Conservation (phyloP, 257 asterid species). For the Osmanthus fragrans region DNA sequence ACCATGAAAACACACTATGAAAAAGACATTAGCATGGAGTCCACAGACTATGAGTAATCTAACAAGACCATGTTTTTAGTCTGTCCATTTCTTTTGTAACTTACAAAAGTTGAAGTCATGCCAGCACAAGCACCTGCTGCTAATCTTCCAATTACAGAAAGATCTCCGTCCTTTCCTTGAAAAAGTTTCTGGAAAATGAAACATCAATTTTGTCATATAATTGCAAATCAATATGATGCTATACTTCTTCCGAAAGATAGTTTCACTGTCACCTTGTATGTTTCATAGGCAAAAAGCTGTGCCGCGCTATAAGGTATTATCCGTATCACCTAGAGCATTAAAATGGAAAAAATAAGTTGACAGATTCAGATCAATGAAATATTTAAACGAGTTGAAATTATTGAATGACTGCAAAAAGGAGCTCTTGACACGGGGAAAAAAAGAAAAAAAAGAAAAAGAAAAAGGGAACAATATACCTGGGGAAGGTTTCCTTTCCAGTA, state of each 20-base stretch:
- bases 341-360: background rate
- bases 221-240: slow-evolving; percentile 11
- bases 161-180: slow-evolving; percentile 71
- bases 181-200: slow-evolving; percentile 62
- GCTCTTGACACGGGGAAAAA: slow-evolving; percentile 13
- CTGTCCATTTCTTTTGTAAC: slow-evolving; percentile 38
- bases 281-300: slow-evolving; percentile 91
- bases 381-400: background rate
- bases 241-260: slow-evolving; percentile 17
- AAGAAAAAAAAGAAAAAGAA: background rate
- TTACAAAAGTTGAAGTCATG: slow-evolving; percentile 99
- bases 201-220: slow-evolving; percentile 16
- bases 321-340: slow-evolving; percentile 75
- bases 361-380: slow-evolving; percentile 1
- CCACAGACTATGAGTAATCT: background rate
- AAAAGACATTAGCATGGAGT: slow-evolving; percentile 6
- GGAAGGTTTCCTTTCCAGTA: slow-evolving; percentile 99
- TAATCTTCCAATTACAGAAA: slow-evolving; percentile 85
- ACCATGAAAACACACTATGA: background rate
- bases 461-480: slow-evolving; percentile 36
- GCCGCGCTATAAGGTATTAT: slow-evolving; percentile 92
- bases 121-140: slow-evolving; percentile 99
- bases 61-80: background rate
- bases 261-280: slow-evolving; percentile 73
- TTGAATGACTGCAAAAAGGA: slow-evolving; percentile 12